Evolutionary conservation across 73 alveolate genomes (phyloP), one percentile per base, ranked within the genome.

Genomic region (Halteria grandinella): DNA sequence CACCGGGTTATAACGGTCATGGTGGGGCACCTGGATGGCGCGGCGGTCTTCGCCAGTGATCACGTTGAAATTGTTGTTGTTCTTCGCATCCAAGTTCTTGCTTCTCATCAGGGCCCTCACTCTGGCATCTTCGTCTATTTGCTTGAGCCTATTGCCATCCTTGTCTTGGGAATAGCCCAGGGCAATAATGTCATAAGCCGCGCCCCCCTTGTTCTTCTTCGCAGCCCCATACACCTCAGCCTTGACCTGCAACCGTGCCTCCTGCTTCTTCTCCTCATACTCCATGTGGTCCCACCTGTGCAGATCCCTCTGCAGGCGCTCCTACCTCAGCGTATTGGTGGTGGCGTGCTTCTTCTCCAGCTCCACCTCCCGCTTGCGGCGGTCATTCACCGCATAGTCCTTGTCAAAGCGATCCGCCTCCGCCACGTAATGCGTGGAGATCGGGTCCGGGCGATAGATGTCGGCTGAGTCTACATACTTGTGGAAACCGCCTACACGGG

Each of bases 171-270:
- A 94, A 55, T 92, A 92, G 41, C 89, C 95, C 21, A 74, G 75
- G 39, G 93, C 89, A 18, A 92, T 57, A 21, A 88, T 93, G 64
- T 93, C 90, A 76, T 84, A 93, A 17, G 98, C 98, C 75, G 89
- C 91, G 0, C 98, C 96, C 20, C 96, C 96, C 53, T 89, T 90
- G 76, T 90, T 93, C 83, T 93, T 93, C 63, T 92, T 91, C 18
- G 97, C 98, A 18, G 93, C 94, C 57, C 77, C 72, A 75, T 89
- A 90, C 33, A 55, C 69, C 31, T 83, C 93, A 39, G 83, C 86
- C 53, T 75, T 83, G 71, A 83, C 83, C 78, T 78, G 69, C 40
- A 92, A 82, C 79, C 84, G 69, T 28, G 69, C 32, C 37, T 59
- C 5, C 15, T 77, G 81, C 36, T 15, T 20, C 12, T 48, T 29